Percentiles rank a stretch among this genome's conserved stretches.
Evolutionary conservation across 2,329 filamentous ascomycete species (phyloP).

Genomic region (Xylariaceae sp.): DNA sequence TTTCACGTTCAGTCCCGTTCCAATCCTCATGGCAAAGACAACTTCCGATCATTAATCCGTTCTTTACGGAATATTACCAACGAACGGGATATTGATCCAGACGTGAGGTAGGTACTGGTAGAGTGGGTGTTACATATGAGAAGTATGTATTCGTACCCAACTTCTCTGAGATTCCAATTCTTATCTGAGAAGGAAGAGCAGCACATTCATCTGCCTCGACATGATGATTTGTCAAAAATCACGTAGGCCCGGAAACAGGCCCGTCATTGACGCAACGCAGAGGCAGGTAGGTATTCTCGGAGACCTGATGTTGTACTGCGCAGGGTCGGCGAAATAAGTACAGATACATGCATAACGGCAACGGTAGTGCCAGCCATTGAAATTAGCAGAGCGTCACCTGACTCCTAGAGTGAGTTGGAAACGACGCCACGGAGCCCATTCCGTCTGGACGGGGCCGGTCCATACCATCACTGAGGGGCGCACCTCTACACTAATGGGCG

Average conservation of each 20-base stretch:
- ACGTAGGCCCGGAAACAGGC: background rate
- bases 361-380: constrained; percentile 1
- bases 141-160: background rate
- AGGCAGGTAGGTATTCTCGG: too few relatives aligned
- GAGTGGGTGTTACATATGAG: background rate
- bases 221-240: background rate
- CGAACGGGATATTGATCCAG: background rate
- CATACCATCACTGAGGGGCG: background rate
- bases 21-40: background rate
- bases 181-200: background rate
- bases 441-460: constrained; percentile 7
- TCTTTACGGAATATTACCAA: too few relatives aligned
- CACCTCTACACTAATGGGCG: background rate
- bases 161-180: background rate
- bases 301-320: background rate
- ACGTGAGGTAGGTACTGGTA: background rate
- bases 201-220: background rate
- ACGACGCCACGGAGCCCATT: constrained; percentile 6
- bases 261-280: background rate
- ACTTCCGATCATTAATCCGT: background rate
- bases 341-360: background rate
- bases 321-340: background rate
- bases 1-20: background rate
- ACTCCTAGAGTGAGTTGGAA: constrained; percentile 12
- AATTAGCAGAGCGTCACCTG: constrained; percentile 15